Evolutionary conservation across 1,139 yeast species (phyloP).

Genomic region (Sugiyamaella grinbergsii): DNA sequence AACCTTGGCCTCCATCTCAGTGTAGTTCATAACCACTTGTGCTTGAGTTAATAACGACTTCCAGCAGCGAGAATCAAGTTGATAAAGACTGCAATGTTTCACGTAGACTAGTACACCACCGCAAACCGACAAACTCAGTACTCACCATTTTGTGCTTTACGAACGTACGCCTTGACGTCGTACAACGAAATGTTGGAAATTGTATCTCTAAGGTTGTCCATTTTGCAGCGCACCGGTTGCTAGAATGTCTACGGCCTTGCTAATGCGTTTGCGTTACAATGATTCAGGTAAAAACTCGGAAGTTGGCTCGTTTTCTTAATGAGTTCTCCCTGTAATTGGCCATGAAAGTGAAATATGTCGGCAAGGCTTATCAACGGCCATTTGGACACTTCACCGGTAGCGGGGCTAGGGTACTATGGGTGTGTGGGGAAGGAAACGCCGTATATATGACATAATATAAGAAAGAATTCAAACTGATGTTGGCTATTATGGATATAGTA

Average conservation of each 20-base stretch:
- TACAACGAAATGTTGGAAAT: conserved; percentile 82
- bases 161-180: conserved; percentile 96
- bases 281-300: no score
- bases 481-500: no score
- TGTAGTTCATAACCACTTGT: conserved; percentile 66
- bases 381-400: conserved; percentile 9
- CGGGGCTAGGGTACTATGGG: background rate
- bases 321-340: background rate
- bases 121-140: no score
- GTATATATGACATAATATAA: background rate
- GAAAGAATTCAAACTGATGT: background rate
- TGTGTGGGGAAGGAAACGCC: background rate
- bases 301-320: no score
- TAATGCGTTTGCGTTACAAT: no score
- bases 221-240: no score
- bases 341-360: background rate
- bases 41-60: no score
- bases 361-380: background rate
- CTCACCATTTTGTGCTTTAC: conserved; percentile 89
- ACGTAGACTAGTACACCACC: no score
- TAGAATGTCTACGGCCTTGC: no score
- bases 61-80: no score
- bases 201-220: conserved; percentile 72
- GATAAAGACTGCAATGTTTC: no score
- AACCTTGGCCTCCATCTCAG: conserved; percentile 92